Evolutionary conservation across 495 filamentous ascomycete species (phyloP), one percentile per base, ranked within the genome.

Genomic region (Amphirosellinia nigrospora): DNA sequence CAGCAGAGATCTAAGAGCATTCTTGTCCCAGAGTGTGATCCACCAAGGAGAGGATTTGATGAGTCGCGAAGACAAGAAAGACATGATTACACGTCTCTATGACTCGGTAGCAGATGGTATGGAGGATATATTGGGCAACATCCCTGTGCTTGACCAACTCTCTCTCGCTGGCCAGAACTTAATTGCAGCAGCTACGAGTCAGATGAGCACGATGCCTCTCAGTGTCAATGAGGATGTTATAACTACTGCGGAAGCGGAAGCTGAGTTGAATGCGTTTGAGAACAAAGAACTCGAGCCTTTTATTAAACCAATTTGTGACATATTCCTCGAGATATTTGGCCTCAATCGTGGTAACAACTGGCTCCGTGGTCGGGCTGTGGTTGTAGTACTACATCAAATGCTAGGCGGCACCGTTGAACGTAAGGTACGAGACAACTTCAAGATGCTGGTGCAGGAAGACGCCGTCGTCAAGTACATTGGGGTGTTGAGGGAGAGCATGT

Each of bases 251-350:
- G 96, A 99, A 82, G 95, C 95, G 2, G 94, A 98, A 78, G 94
- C 94, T 0, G 96, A 99, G 79, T 84, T 99, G 28, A 92, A 92
- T 55, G 96, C 96, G 6, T 98, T 97, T 72, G 96, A 98, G 75
- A 89, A 93, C 71, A 89, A 90, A 68, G 93, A 97, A 73, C 83
- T 93, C 0, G 93, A 97, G 75, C 96, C 96, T 8, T 98, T 99
- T 79, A 94, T 99, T 71, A 98, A 97, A 75, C 96, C 96, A 9
- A 97, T 99, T 71, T 98, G 94, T 79, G 96, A 99, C 79, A 88
- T 98, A 64, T 99, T 99, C 79, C 89, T 98, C 46, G 96, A 98
- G 82, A 86, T 93, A 13, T 99, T 99, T 78, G 94, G 97, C 77
- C 87, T 98, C 32, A 97, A 97, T 76, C 89, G 90, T 36, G 94